A percentile compares a stretch with the other conserved stretches of the same genome.
phyloP scores from a whole-genome alignment of 768 basidiomycete species.

The Boletus bicolor region DNA sequence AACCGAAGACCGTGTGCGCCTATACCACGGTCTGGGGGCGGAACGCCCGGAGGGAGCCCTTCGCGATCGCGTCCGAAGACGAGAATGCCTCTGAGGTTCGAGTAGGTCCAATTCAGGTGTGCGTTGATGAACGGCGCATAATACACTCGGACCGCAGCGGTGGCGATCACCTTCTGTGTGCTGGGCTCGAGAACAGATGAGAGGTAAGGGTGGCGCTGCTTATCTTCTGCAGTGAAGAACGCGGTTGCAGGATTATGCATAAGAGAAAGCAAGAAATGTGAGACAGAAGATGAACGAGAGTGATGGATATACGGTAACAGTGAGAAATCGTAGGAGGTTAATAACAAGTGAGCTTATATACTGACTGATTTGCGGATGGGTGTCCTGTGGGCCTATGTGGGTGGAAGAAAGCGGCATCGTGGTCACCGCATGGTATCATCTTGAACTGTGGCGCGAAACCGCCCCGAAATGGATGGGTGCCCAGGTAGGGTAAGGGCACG shows the following conservation, averaged over 20 bases:
- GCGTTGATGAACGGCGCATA: constrained; percentile 50
- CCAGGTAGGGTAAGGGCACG: constrained; percentile 29
- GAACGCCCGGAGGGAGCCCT: constrained; percentile 20
- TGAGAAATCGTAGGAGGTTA: constrained; percentile 17
- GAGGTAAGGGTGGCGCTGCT: constrained; percentile 38
- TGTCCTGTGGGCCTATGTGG: constrained; percentile 22
- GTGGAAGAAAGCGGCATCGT: constrained; percentile 34
- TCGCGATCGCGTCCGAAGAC: constrained; percentile 46
- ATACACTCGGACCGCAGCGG: constrained; percentile 57
- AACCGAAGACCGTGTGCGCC: constrained; percentile 23
- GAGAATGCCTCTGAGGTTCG: constrained; percentile 57
- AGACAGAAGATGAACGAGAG: constrained; percentile 18
- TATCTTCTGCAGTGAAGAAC: constrained; percentile 37
- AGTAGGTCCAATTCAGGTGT: constrained; percentile 55
- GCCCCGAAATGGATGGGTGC: constrained; percentile 29
- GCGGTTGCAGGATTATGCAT: constrained; percentile 32
- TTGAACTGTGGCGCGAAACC: constrained; percentile 30
- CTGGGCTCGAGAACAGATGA: constrained; percentile 38
- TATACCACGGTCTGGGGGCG: constrained; percentile 20
- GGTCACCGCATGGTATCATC: constrained; percentile 33
- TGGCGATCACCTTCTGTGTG: constrained; percentile 48
- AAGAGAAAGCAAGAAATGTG: constrained; percentile 3
- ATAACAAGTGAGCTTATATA: constrained; percentile 30
- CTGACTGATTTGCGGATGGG: constrained; percentile 26
- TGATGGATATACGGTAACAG: constrained; percentile 10